Percentiles rank a stretch among this genome's conserved stretches.
Evolutionary conservation across 257 asterid genomes (phyloP).

Genomic region (Leonotis leonurus): DNA sequence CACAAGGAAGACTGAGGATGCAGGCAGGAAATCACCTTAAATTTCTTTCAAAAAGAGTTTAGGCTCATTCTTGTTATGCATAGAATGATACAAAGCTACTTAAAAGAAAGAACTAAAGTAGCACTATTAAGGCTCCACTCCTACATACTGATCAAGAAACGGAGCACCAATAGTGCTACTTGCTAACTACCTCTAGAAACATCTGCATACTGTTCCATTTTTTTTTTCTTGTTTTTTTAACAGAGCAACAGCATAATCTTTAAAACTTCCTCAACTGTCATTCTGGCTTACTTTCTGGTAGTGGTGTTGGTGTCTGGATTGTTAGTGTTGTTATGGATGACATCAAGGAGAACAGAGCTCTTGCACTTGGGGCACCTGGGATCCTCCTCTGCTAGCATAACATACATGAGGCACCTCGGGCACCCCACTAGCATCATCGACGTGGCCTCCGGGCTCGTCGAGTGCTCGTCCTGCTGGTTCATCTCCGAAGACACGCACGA

Average conservation of each 20-base stretch:
- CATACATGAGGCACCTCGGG: constrained; percentile 88
- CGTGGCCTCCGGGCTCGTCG: constrained; percentile 42
- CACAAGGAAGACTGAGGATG: background rate
- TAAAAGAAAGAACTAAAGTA: constrained; percentile 18
- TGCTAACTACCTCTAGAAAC: background rate
- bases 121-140: constrained; percentile 65
- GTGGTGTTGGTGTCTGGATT: constrained; percentile 1
- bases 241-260: no score
- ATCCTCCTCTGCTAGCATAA: constrained; percentile 78
- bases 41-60: no score
- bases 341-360: constrained; percentile 72
- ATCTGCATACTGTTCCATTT: no score
- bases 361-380: constrained; percentile 92
- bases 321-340: constrained; percentile 27
- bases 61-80: no score
- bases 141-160: background rate
- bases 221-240: no score
- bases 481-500: constrained; percentile 70
- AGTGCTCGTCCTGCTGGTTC: no score
- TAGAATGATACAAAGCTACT: background rate
- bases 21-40: no score
- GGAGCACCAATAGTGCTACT: constrained; percentile 3
- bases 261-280: no score
- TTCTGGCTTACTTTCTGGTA: constrained; percentile 15
- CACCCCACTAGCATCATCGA: constrained; percentile 75